phyloP scores from a whole-genome alignment of 108 stramenopile genomes.

The Bacterosira constricta region DNA sequence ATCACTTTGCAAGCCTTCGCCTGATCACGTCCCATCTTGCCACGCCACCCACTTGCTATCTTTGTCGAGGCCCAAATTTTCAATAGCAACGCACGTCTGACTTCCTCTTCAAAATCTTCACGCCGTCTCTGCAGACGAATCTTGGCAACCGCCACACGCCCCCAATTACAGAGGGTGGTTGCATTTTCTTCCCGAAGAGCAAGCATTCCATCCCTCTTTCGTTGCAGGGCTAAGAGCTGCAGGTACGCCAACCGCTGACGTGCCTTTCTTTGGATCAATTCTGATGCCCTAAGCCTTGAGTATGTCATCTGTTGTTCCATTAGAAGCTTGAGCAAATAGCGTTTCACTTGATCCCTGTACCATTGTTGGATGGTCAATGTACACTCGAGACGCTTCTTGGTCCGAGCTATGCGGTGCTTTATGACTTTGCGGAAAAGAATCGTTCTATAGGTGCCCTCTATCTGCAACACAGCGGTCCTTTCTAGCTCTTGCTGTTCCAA shows the following conservation, averaged over 20 bases:
- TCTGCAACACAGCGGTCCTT: slow-evolving; percentile 3
- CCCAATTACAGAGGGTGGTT: slow-evolving; percentile 25
- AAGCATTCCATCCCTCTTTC: slow-evolving; percentile 1
- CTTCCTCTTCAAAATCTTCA: slow-evolving; percentile 33
- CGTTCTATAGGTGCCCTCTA: not conserved
- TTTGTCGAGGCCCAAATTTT: slow-evolving; percentile 39
- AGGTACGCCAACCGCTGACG: slow-evolving; percentile 12
- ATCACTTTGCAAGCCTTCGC: slow-evolving; percentile 16
- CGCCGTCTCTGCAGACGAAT: slow-evolving; percentile 13
- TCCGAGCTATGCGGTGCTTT: slow-evolving; percentile 4
- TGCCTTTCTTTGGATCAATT: slow-evolving; percentile 19
- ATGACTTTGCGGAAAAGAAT: slow-evolving; percentile 25
- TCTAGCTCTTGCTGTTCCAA: slow-evolving; percentile 9
- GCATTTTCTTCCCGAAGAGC: slow-evolving; percentile 19
- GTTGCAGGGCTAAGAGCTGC: not conserved
- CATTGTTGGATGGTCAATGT: slow-evolving; percentile 27
- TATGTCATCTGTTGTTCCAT: not conserved
- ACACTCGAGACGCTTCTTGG: slow-evolving; percentile 10
- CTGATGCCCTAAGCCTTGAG: slow-evolving; percentile 1
- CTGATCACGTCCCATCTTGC: slow-evolving; percentile 44
- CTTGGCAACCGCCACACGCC: slow-evolving; percentile 23
- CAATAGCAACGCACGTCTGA: slow-evolving; percentile 13
- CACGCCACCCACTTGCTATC: slow-evolving; percentile 46
- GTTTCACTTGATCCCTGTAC: slow-evolving; percentile 19
- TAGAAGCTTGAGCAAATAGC: slow-evolving; percentile 2